Conservation (phyloP, 306 rosid genomes). For the Ziziphus jujuba region DNA sequence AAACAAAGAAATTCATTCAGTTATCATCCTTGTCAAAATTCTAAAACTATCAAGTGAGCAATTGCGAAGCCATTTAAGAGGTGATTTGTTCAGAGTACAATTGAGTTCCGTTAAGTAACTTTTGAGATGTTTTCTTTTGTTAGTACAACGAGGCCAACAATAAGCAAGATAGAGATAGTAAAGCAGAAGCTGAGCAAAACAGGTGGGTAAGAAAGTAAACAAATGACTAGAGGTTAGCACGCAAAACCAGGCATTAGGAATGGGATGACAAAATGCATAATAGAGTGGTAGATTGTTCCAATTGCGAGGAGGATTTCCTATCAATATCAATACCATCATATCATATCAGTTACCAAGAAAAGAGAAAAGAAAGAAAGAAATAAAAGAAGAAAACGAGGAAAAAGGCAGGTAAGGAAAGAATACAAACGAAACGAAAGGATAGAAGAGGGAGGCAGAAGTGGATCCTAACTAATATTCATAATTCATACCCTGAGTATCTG, state of each 20-base stretch:
- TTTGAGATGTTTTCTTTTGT: no score
- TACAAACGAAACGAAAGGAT: no score
- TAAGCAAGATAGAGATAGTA: neutral
- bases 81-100: no score
- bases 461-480: neutral
- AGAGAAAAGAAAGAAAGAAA: neutral
- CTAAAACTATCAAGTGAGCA: no score
- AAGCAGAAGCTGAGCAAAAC: neutral
- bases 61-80: no score
- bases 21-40: no score
- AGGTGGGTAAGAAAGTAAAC: neutral
- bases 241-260: constrained; percentile 15
- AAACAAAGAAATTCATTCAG: no score
- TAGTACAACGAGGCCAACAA: neutral
- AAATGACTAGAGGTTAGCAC: neutral
- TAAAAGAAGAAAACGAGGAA: neutral
- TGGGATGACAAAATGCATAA: neutral
- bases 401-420: neutral
- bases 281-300: neutral
- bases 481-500: constrained; percentile 95
- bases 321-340: neutral
- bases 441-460: neutral
- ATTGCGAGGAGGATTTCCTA: neutral
- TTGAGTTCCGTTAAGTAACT: no score
- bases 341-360: constrained; percentile 1